Evolutionary conservation across 75 land plant species (phyloP).

Genomic region (Cryptomeria japonica): DNA sequence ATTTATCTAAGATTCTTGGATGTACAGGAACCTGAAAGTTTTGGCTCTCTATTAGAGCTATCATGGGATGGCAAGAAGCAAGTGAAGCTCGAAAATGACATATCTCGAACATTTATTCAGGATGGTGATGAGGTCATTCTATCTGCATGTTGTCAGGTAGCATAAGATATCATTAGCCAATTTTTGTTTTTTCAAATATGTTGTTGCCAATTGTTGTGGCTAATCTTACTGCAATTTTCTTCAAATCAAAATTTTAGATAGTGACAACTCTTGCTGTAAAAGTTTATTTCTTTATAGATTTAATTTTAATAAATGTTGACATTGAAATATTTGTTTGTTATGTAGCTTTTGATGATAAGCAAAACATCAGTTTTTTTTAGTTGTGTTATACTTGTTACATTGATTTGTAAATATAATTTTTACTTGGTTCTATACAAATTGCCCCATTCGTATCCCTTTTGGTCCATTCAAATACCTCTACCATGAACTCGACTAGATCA

Average conservation of each 20-base stretch:
- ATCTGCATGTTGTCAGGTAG: slow-evolving; percentile 77
- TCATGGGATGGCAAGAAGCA: slow-evolving; percentile 79
- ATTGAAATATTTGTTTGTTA: background rate
- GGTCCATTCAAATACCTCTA: background rate
- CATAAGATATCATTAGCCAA: background rate
- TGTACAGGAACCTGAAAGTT: slow-evolving; percentile 73
- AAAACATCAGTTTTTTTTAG: background rate
- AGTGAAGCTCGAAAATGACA: slow-evolving; percentile 51
- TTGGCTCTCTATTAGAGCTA: slow-evolving; percentile 82
- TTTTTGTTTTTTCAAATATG: background rate
- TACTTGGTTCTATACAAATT: background rate
- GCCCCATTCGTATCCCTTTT: background rate
- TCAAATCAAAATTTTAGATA: background rate
- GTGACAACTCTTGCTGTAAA: background rate
- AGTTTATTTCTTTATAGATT: background rate
- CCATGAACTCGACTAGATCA: background rate
- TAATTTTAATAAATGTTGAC: background rate
- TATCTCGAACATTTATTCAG: slow-evolving; percentile 68
- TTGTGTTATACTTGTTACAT: background rate
- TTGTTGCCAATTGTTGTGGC: background rate
- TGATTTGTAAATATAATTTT: background rate
- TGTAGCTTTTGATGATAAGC: background rate
- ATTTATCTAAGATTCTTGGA: background rate
- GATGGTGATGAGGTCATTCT: slow-evolving; percentile 97
- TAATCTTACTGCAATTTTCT: background rate